Base-by-base conservation (phyloP, 2,329 filamentous ascomycete genomes). In the Diaporthe aspalathi region DNA sequence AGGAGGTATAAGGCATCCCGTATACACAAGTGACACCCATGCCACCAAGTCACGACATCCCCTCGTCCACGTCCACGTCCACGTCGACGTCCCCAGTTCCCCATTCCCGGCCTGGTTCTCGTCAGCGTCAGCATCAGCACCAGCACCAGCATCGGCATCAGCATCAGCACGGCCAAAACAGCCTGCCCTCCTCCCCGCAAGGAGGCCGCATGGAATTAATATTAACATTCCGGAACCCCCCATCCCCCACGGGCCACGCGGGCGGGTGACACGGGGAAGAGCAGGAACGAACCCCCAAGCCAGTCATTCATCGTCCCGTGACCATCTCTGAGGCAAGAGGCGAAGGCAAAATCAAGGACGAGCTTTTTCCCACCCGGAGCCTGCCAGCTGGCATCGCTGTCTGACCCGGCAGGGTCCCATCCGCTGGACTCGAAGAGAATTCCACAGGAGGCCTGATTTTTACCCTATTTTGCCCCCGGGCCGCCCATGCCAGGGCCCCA, bases 251-350 rank as follows among this genome's bases (percentile, higher is more conserved):
- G 63, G 56, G 43, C 49, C 50, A 56, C 53, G 53, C 43, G 50
- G 53, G 53, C 63, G 52, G 68, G 62, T 57, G 40, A 38, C 52
- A 65, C 38, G 62, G 63, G 63, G 68, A 67, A 50, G 68, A 57
- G 53, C 71, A 73, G 71, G 71, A 71, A 71, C 68, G 50, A 71
- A 67, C 32, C 56, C 52, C 52, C 54, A 67, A 45, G 40, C 50
- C 60, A 63, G 65, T 63, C 62, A 52, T 70, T 45, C 60, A 47
- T 6, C 40, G 66, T 65, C 71, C 62, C 71, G 68, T 72, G 68
- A 70, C 66, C 62, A n/a, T 50, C 50, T 50, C 53, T 40, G 70
- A 68, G 50, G 67, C 67, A 69, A 52, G 29, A 62, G 24, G 67
- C 52, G 43, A 62, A 70, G 50, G 50, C 60, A 54, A 62, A 65